Percentiles rank a stretch among this genome's conserved stretches.
Evolutionary conservation across 2,329 filamentous ascomycete genomes (phyloP).

Genomic region (Magnaporthales sp.): DNA sequence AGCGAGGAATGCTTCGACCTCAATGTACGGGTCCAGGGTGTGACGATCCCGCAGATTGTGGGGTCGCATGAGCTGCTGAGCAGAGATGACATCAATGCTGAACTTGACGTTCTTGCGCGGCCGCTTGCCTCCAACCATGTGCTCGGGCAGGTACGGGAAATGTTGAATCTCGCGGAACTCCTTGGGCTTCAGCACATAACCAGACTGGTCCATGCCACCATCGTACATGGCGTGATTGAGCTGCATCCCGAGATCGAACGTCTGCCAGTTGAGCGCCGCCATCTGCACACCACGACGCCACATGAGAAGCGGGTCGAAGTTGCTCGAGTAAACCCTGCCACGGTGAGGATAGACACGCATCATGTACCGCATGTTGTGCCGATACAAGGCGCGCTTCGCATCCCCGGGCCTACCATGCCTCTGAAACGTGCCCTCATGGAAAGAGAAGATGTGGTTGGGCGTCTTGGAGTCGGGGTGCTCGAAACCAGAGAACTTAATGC

Average conservation of each 20-base stretch:
- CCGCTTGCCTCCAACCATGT: constrained; percentile 45
- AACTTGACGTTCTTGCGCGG: constrained; percentile 79
- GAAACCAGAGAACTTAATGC: constrained; percentile 78
- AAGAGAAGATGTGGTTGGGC: constrained; percentile 92
- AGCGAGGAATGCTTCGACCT: constrained; percentile 89
- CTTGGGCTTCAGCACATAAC: constrained; percentile 88
- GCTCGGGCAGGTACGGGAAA: constrained; percentile 43
- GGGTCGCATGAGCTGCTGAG: constrained; percentile 86
- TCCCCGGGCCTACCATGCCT: constrained; percentile 68
- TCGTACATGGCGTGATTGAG: constrained; percentile 98
- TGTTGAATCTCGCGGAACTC: constrained; percentile 68
- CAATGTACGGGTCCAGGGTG: constrained; percentile 84
- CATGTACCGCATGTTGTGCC: constrained; percentile 84
- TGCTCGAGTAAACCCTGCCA: constrained; percentile 75
- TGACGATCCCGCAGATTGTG: constrained; percentile 44
- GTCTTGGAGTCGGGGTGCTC: constrained; percentile 68
- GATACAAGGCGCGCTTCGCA: constrained; percentile 69
- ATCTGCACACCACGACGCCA: constrained; percentile 97
- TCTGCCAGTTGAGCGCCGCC: constrained; percentile 98
- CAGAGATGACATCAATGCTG: constrained; percentile 81
- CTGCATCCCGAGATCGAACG: constrained; percentile 90
- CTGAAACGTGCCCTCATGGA: constrained; percentile 83
- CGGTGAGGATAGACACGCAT: constrained; percentile 92
- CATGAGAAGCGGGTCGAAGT: constrained; percentile 88
- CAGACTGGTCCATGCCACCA: constrained; percentile 73